Conservation (phyloP, 768 basidiomycete genomes). For the Candolleomyces eurysporus region DNA sequence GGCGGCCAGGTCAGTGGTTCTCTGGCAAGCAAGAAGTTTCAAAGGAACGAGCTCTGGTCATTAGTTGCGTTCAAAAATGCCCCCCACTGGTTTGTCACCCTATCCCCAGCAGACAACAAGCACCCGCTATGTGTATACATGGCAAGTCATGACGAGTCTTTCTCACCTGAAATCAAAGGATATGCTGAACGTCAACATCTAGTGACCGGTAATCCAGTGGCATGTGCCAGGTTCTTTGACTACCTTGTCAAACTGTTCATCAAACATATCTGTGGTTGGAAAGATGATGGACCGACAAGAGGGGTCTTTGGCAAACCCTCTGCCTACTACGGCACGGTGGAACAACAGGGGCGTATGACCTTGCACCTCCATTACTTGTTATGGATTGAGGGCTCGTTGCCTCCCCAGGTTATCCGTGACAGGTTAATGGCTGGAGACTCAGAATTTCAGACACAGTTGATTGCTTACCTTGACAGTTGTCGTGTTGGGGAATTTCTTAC, state of each 20-base stretch:
- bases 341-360: constrained; percentile 9
- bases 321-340: constrained; percentile 9
- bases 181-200: neutral
- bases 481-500: constrained; percentile 30
- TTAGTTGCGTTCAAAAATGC: constrained; percentile 20
- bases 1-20: constrained; percentile 28
- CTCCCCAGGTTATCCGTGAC: neutral
- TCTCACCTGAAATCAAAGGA: constrained; percentile 15
- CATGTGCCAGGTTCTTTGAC: constrained; percentile 1
- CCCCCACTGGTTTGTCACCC: constrained; percentile 34
- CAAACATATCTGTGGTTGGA: constrained; percentile 22
- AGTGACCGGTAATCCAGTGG: neutral
- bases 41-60: constrained; percentile 31
- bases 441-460: neutral
- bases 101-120: constrained; percentile 26
- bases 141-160: constrained; percentile 20
- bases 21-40: constrained; percentile 23
- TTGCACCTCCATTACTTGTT: constrained; percentile 2
- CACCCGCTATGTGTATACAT: constrained; percentile 34
- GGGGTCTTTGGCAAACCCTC: constrained; percentile 10
- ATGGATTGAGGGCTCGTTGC: neutral
- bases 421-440: neutral
- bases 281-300: constrained; percentile 1
- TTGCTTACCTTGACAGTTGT: constrained; percentile 17
- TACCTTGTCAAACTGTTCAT: neutral